These are phyloP conservation scores for Aureobasidium sp. DNA, from an alignment of 2,329 filamentous ascomycete species.

Conservation along the genomic window DNA sequence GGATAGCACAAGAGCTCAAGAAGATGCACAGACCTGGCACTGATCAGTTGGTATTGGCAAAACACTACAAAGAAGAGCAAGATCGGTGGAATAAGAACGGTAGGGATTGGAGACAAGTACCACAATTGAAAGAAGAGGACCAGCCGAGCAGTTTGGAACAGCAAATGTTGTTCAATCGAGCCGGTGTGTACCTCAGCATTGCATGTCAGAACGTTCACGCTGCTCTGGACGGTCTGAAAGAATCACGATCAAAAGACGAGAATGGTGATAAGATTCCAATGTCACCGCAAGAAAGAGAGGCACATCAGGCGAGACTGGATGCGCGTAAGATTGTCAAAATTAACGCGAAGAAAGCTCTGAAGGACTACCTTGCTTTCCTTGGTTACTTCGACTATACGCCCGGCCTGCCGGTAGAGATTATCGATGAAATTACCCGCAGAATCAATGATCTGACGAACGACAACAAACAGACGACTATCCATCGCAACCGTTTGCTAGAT, in stretches of 20 bases:
- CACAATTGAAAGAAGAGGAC: slow-evolving; percentile 52
- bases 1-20: slow-evolving; percentile 40
- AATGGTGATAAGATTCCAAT: not conserved
- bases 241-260: slow-evolving; percentile 28
- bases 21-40: slow-evolving; percentile 39
- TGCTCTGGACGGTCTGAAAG: slow-evolving; percentile 45
- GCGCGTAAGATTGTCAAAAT: slow-evolving; percentile 63
- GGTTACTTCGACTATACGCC: slow-evolving; percentile 73
- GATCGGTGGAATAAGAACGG: slow-evolving; percentile 32
- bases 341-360: slow-evolving; percentile 67
- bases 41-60: slow-evolving; percentile 48
- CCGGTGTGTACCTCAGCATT: slow-evolving; percentile 62
- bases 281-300: slow-evolving; percentile 23
- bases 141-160: slow-evolving; percentile 69
- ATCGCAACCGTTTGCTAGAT: slow-evolving; percentile 26
- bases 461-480: slow-evolving; percentile 25
- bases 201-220: slow-evolving; percentile 58
- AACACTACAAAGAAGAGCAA: slow-evolving; percentile 33
- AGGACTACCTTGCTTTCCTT: slow-evolving; percentile 67
- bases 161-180: slow-evolving; percentile 71
- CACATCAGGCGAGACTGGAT: slow-evolving; percentile 40
- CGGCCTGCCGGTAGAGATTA: slow-evolving; percentile 54
- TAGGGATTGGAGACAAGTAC: slow-evolving; percentile 43
- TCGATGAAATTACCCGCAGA: slow-evolving; percentile 50
- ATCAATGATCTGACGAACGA: slow-evolving; percentile 51